Evolutionary conservation across 495 filamentous ascomycete species (phyloP).

Genomic region (Penicillium paradoxum): DNA sequence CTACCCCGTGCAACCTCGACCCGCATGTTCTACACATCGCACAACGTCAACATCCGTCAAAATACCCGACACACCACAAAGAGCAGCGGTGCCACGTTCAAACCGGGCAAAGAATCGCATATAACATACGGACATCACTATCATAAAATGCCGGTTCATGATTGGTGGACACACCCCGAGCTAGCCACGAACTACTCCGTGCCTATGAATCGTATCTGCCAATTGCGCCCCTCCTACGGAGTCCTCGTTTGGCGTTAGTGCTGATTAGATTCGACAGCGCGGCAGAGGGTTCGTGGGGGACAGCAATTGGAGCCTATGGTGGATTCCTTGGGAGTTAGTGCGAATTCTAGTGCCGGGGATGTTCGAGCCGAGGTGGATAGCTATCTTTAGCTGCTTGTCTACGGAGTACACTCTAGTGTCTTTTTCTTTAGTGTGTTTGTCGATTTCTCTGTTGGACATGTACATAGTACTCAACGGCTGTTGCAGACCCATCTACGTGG

Average conservation of each 20-base stretch:
- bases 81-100: too few relatives aligned
- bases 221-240: not conserved
- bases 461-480: too few relatives aligned
- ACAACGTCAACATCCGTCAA: not conserved
- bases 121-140: not conserved
- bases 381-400: too few relatives aligned
- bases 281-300: not conserved
- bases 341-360: constrained; percentile 1
- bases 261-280: constrained; percentile 5
- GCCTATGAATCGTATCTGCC: not conserved
- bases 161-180: not conserved
- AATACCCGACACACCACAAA: not conserved
- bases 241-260: not conserved
- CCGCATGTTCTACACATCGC: not conserved
- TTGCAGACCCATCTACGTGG: too few relatives aligned
- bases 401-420: too few relatives aligned
- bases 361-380: not conserved
- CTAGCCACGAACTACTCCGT: not conserved
- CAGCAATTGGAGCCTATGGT: not conserved
- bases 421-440: too few relatives aligned
- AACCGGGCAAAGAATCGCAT: not conserved
- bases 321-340: not conserved
- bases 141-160: not conserved
- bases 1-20: not conserved
- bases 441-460: too few relatives aligned